Conservation (phyloP, 176 grass and related monocot genomes). For the Dendrocalamus sinicus region DNA sequence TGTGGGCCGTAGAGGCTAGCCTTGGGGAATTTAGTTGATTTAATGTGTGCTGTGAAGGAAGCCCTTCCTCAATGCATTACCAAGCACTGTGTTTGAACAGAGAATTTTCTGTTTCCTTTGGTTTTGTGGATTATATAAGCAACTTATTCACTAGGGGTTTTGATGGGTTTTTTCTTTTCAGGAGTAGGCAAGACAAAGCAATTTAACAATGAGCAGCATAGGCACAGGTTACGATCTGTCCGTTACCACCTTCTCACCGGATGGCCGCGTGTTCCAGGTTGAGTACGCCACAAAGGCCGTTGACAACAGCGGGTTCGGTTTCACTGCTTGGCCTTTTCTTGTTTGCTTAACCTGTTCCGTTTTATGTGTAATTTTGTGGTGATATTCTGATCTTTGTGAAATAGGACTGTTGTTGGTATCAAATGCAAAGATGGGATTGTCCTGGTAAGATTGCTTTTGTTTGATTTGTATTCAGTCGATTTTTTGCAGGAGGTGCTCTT, state of each 20-base stretch:
- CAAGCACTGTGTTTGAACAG: not conserved
- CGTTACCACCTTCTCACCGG: constrained; percentile 87
- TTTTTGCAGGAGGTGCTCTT: not conserved
- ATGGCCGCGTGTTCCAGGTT: constrained; percentile 89
- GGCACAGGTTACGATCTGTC: constrained; percentile 91
- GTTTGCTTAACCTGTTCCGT: constrained; percentile 6
- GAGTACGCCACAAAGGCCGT: constrained; percentile 90
- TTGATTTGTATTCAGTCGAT: too few relatives aligned
- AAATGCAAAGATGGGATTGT: constrained; percentile 95
- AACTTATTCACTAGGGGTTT: not conserved
- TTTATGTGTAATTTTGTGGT: constrained; percentile 6
- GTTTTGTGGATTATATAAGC: not conserved
- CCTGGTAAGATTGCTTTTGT: constrained; percentile 49
- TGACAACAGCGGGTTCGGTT: constrained; percentile 85
- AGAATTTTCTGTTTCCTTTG: not conserved
- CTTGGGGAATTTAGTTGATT: not conserved
- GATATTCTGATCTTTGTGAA: constrained; percentile 7
- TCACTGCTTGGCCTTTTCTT: not conserved
- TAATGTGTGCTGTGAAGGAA: not conserved
- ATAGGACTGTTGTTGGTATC: constrained; percentile 85
- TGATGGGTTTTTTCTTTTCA: not conserved
- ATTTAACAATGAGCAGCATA: constrained; percentile 78
- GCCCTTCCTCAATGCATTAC: not conserved
- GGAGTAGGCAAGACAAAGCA: not conserved
- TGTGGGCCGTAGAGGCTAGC: not conserved